These are phyloP conservation scores for Apiospora malaysiana DNA, from an alignment of 2,329 filamentous ascomycete genomes.

Conservation along the genomic window DNA sequence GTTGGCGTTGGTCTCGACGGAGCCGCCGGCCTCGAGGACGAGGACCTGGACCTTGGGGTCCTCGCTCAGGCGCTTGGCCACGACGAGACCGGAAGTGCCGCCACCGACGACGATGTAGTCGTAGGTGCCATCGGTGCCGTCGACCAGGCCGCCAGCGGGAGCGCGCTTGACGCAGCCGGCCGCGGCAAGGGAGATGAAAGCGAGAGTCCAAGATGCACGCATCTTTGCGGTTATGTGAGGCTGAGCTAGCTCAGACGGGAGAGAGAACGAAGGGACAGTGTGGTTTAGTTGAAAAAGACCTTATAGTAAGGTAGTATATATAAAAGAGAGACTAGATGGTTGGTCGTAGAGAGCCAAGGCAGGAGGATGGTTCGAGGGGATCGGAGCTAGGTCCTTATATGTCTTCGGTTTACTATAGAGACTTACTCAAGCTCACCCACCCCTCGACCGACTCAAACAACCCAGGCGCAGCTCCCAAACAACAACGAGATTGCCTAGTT, in stretches of 20 bases:
- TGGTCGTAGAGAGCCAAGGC: neutral
- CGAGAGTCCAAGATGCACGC: constrained; percentile 20
- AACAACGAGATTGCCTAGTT: neutral
- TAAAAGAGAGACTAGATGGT: constrained; percentile 9
- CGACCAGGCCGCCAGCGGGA: neutral
- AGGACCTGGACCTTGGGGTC: constrained; percentile 21
- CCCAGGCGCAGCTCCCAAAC: neutral
- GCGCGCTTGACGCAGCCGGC: constrained; percentile 10
- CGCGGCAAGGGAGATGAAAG: constrained; percentile 19
- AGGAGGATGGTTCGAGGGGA: neutral
- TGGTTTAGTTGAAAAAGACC: neutral
- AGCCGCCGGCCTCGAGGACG: constrained; percentile 23
- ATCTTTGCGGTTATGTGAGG: neutral
- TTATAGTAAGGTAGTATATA: neutral
- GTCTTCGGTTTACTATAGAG: neutral
- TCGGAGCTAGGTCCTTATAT: neutral
- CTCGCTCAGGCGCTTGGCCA: constrained; percentile 23
- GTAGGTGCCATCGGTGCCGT: constrained; percentile 11
- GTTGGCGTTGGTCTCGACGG: constrained; percentile 22
- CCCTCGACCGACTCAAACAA: too few species aligned
- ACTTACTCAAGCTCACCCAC: too few species aligned
- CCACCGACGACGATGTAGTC: constrained; percentile 25
- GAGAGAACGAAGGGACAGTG: neutral
- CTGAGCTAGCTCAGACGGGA: neutral
- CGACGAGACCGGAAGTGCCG: constrained; percentile 21